Evolutionary conservation across 208 protist genomes (phyloP).

Genomic region (Novymonas esmeraldas): DNA sequence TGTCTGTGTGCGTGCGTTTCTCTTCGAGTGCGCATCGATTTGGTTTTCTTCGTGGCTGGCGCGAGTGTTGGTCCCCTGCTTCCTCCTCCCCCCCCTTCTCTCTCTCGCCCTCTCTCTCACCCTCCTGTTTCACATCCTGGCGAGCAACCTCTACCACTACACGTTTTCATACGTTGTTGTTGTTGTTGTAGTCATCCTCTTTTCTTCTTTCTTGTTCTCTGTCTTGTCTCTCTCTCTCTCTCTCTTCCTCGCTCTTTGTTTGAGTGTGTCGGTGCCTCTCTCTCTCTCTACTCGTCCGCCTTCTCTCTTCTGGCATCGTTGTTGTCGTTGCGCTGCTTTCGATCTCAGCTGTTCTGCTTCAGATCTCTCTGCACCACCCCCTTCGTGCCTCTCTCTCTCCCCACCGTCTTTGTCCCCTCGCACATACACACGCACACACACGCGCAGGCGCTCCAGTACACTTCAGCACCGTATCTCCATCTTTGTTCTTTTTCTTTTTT

Average conservation of each 20-base stretch:
- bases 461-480: background rate
- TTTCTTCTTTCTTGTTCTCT: constrained; percentile 12
- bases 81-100: background rate
- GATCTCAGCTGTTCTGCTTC: no score
- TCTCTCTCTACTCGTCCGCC: no score
- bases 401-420: no score
- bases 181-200: background rate
- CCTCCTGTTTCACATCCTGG: background rate
- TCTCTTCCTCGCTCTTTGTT: constrained; percentile 8
- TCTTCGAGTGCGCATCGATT: background rate
- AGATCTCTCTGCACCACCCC: no score
- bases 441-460: no score
- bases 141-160: no score
- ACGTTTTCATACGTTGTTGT: background rate
- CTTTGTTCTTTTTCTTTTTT: constrained; percentile 9
- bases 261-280: no score
- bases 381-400: no score
- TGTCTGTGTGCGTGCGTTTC: background rate
- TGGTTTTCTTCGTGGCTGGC: background rate
- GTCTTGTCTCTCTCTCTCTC: background rate
- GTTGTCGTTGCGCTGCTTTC: no score
- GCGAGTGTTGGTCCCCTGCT: background rate
- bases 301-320: no score
- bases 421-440: no score
- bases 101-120: background rate